Base-by-base conservation (phyloP, 768 basidiomycete species). In the Filobasidium floriforme region DNA sequence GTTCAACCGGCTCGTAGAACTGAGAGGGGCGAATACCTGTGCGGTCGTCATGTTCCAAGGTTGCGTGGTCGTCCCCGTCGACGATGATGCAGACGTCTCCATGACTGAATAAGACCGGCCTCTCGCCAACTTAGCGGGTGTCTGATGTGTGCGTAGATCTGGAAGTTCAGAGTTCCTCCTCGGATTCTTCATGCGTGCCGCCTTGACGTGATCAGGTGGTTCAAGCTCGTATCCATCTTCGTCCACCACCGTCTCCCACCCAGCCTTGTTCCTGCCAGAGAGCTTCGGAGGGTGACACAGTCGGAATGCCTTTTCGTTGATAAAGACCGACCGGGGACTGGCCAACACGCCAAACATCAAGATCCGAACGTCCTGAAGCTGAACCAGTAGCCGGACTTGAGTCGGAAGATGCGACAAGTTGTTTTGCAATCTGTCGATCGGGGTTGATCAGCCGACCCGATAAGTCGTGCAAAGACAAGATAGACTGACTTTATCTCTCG, bases 291-390 rank as follows among this genome's bases (percentile, higher is more conserved):
- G 76, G 68, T 77, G 76, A 9, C 76, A 66, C 7, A 75, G 54
- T 1, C 72, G 66, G 65, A 76, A 75, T n/a, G 76, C 76, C 61
- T 76, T 76, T 26, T 70, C 72, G 65, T 77, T 77, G 26, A 76
- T 72, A 54, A 75, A 76, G 14, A 77, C 41, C 12, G 73, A 71
- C 11, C 71, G 71, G 24, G 73, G 70, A 22, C 59, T 29, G 28
- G 68, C 63, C n/a, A 75, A 60, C 9, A 72, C 71, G 2, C 76
- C 76, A 7, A 77, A 41, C 12, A 73, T 72, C 29, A 77, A 41
- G 24, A 77, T 72, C 46, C 74, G 61, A 15, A 77, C 69, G 59
- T 77, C 76, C 60, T 73, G 70, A 0, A 77, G 66, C 61, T 76
- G 75, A 2, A 28, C 18, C 19, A 68, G 54, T 22, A 68, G 46